phyloP scores from a whole-genome alignment of 2,329 filamentous ascomycete genomes.

The Neocucurbitaria cava region DNA sequence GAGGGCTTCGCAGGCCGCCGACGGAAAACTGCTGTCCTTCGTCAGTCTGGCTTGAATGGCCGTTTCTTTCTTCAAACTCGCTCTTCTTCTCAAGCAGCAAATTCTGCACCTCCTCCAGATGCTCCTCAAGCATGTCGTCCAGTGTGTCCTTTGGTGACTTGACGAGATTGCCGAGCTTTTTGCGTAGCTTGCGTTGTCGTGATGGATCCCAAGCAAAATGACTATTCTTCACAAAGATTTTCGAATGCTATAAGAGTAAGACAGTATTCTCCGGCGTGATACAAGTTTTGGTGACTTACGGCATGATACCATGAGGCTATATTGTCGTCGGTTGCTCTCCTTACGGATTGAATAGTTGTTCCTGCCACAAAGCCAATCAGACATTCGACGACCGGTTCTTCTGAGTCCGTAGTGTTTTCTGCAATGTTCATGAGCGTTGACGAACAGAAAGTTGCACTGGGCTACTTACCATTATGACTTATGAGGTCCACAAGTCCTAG shows the following conservation, averaged over 20 bases:
- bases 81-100: conserved; percentile 54
- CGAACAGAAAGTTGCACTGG: neutral
- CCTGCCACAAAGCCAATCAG: conserved; percentile 83
- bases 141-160: conserved; percentile 55
- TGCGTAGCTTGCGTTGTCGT: conserved; percentile 61
- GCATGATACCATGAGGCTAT: conserved; percentile 86
- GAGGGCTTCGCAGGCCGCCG: conserved; percentile 31
- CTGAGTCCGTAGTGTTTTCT: conserved; percentile 67
- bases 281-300: conserved; percentile 42
- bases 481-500: conserved; percentile 82
- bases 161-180: conserved; percentile 63
- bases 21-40: conserved; percentile 18
- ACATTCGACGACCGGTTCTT: conserved; percentile 63
- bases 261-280: neutral
- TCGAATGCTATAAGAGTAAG: conserved; percentile 63
- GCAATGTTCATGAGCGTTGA: neutral
- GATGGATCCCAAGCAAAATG: conserved; percentile 78
- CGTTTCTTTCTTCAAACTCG: conserved; percentile 43
- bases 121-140: conserved; percentile 64
- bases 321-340: conserved; percentile 68
- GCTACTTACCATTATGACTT: conserved; percentile 70
- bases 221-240: conserved; percentile 76
- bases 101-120: conserved; percentile 58
- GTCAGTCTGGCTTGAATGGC: conserved; percentile 29
- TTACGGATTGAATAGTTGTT: conserved; percentile 76